Percentiles rank a stretch among this genome's conserved stretches.
These are phyloP conservation scores for Karstenula rhodostoma DNA, from an alignment of 2,329 filamentous ascomycete species.

Conservation along the genomic window DNA sequence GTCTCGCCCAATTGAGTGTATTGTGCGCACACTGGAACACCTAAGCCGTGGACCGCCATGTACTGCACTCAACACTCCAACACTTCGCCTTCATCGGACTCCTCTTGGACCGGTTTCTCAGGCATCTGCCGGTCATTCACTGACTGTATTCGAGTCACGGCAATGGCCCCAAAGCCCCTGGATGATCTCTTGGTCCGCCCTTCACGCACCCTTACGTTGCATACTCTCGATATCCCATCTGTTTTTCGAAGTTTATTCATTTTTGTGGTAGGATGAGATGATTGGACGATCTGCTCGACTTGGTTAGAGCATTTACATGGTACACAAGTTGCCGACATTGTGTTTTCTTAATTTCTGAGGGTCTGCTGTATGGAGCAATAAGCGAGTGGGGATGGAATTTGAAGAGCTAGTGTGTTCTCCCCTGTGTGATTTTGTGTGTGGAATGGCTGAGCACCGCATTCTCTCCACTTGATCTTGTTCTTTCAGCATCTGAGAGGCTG, in stretches of 20 bases:
- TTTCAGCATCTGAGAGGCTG: background rate
- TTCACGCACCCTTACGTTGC: constrained; percentile 27
- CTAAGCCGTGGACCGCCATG: constrained; percentile 7
- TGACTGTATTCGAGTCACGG: constrained; percentile 4
- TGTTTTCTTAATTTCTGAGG: background rate
- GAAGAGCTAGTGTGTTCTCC: constrained; percentile 1
- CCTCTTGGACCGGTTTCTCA: background rate
- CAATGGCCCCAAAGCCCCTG: background rate
- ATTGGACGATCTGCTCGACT: constrained; percentile 29
- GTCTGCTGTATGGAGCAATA: background rate
- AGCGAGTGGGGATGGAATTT: background rate
- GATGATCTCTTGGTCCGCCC: constrained; percentile 4
- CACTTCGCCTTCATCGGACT: background rate
- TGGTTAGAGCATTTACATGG: background rate
- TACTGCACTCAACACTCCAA: background rate
- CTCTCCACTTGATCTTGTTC: constrained; percentile 4
- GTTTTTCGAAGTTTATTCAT: constrained; percentile 23
- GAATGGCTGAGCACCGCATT: background rate
- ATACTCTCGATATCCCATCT: constrained; percentile 39
- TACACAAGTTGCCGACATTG: background rate
- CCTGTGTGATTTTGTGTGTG: background rate
- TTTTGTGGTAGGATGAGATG: constrained; percentile 26
- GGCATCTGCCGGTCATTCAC: constrained; percentile 7
- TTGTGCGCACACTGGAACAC: constrained; percentile 8
- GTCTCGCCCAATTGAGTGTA: background rate